phyloP scores from a whole-genome alignment of 495 filamentous ascomycete species.

The Cryomyces antarcticus region DNA sequence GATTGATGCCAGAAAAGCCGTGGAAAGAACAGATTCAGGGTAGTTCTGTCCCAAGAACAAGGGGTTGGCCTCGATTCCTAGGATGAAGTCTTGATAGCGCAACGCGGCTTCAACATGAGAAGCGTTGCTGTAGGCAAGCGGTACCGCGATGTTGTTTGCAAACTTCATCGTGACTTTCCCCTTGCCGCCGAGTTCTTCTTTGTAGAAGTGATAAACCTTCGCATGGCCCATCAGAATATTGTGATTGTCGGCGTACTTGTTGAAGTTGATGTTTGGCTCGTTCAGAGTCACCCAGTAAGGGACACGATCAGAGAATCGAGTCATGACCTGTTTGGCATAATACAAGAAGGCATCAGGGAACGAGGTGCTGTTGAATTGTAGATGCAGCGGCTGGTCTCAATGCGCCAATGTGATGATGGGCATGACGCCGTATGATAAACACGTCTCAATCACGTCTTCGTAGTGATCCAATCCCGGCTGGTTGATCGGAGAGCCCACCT shows the following conservation, averaged over 20 bases:
- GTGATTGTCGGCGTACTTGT: conserved; percentile 1
- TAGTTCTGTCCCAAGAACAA: conserved; percentile 6
- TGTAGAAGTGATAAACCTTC: conserved; percentile 4
- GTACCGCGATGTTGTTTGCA: conserved; percentile 7
- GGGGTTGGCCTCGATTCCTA: conserved; percentile 3
- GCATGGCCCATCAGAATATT: conserved; percentile 4
- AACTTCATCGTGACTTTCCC: conserved; percentile 6
- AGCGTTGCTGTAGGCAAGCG: conserved; percentile 1
- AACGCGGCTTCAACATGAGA: conserved; percentile 2
- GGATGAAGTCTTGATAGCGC: conserved; percentile 2
- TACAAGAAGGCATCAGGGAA: conserved; percentile 20
- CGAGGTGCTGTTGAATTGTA: conserved; percentile 10
- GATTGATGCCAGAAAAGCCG: not conserved
- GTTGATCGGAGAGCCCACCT: conserved; percentile 25
- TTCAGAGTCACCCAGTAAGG: conserved; percentile 22
- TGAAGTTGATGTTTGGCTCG: conserved; percentile 2
- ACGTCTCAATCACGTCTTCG: conserved; percentile 24
- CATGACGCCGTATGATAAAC: conserved; percentile 8
- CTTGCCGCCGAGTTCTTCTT: conserved; percentile 3
- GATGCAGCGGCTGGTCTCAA: conserved; percentile 24
- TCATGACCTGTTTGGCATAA: conserved; percentile 22
- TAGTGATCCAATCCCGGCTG: conserved; percentile 25
- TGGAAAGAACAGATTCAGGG: not conserved
- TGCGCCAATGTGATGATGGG: conserved; percentile 21
- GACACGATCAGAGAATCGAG: conserved; percentile 24